Conservation (phyloP, 2,329 filamentous ascomycete genomes). For the Fusarium proliferatum region DNA sequence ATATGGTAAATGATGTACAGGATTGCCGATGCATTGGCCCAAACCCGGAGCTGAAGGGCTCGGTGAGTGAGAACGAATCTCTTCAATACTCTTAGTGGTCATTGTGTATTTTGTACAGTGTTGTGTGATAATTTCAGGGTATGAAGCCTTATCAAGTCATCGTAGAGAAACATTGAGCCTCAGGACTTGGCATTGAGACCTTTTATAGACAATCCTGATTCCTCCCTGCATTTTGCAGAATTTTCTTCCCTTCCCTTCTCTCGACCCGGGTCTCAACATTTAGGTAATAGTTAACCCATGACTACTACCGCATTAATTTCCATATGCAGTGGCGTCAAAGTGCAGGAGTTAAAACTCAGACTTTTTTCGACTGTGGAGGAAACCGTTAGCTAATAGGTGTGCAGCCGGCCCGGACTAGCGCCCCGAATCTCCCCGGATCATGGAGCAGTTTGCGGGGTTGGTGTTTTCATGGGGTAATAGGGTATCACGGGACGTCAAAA, state of each 20-base stretch:
- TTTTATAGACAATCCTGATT: slow-evolving; percentile 6
- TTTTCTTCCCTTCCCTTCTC: neutral
- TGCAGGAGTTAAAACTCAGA: slow-evolving; percentile 8
- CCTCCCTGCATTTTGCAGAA: neutral
- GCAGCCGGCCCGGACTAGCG: slow-evolving; percentile 19
- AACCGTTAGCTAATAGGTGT: slow-evolving; percentile 34
- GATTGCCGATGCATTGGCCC: slow-evolving; percentile 17
- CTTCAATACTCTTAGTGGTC: slow-evolving; percentile 23
- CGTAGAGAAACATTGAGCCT: neutral
- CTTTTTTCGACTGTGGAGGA: slow-evolving; percentile 2
- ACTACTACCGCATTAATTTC: neutral
- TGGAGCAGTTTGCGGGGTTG: slow-evolving; percentile 29
- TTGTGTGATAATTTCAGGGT: neutral
- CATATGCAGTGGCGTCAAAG: slow-evolving; percentile 1
- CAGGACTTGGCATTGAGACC: slow-evolving; percentile 5
- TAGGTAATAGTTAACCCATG: slow-evolving; percentile 29
- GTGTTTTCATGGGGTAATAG: slow-evolving; percentile 34
- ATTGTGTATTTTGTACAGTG: neutral
- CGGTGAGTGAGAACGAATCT: slow-evolving; percentile 10
- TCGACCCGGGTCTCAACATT: neutral
- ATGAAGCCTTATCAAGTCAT: neutral
- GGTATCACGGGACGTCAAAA: slow-evolving; percentile 1
- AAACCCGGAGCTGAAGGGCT: neutral
- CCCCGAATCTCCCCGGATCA: slow-evolving; percentile 32
- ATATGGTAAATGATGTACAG: neutral